Conservation (phyloP, 345 rosid genomes). For the Brassica juncea region DNA sequence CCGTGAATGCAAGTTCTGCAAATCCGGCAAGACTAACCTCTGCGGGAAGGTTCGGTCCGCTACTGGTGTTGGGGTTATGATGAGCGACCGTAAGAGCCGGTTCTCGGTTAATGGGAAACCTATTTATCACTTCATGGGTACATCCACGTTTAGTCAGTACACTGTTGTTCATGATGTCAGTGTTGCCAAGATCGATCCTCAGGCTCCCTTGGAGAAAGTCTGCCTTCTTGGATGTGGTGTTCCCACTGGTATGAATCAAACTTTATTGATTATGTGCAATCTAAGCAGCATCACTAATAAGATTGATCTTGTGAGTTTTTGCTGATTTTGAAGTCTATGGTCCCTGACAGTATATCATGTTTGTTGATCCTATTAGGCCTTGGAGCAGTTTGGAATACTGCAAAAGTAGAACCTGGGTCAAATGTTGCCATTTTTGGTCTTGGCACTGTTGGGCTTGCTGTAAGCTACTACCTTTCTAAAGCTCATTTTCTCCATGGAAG, state of each 20-base stretch:
- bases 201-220: slow-evolving; percentile 95
- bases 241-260: slow-evolving; percentile 69
- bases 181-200: slow-evolving; percentile 89
- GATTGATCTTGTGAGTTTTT: not conserved
- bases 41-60: slow-evolving; percentile 93
- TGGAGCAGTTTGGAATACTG: slow-evolving; percentile 99
- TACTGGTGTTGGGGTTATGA: slow-evolving; percentile 95
- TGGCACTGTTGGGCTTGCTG: slow-evolving; percentile 99
- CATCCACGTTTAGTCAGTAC: slow-evolving; percentile 96
- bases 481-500: not conserved
- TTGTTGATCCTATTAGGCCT: slow-evolving; percentile 51
- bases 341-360: not conserved
- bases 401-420: slow-evolving; percentile 94
- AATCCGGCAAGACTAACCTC: slow-evolving; percentile 96
- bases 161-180: slow-evolving; percentile 98
- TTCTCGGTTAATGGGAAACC: slow-evolving; percentile 89
- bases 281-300: not conserved
- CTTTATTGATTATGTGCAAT: not conserved
- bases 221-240: slow-evolving; percentile 99
- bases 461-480: slow-evolving; percentile 42
- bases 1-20: slow-evolving; percentile 94
- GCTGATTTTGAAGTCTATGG: not conserved
- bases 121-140: slow-evolving; percentile 97
- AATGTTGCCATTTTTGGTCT: slow-evolving; percentile 94
- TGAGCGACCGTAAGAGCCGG: slow-evolving; percentile 83